These are phyloP conservation scores for Curvularia lunata DNA, from an alignment of 2,329 filamentous ascomycete species.

Conservation along the genomic window DNA sequence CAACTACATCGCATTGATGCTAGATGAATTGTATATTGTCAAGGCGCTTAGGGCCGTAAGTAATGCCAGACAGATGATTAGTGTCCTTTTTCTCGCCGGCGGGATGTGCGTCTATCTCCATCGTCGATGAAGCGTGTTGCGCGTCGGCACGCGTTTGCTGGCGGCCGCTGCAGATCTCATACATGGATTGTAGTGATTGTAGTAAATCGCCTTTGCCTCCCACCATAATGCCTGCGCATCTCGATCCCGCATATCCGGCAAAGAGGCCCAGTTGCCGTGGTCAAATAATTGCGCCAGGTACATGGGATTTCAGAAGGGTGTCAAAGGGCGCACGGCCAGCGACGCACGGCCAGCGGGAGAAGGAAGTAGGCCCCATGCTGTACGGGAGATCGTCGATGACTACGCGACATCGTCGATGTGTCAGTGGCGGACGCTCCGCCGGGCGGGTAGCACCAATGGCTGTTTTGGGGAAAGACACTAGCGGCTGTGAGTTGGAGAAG, in stretches of 20 bases:
- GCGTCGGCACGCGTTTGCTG: not conserved
- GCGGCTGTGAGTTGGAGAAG: not conserved
- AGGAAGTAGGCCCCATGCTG: not conserved
- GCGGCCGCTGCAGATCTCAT: not conserved
- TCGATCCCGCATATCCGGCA: not conserved
- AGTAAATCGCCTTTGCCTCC: not conserved
- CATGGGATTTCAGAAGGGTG: not conserved
- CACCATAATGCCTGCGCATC: not conserved
- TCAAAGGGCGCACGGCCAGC: not conserved
- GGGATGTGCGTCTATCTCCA: no score
- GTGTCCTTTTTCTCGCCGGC: no score
- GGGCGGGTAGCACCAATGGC: not conserved
- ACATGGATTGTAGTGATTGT: not conserved
- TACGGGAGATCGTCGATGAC: constrained; percentile 22
- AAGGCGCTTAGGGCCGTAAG: no score
- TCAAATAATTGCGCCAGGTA: constrained; percentile 34
- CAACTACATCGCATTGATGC: no score
- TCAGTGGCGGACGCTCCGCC: not conserved
- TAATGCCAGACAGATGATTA: no score
- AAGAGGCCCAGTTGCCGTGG: constrained; percentile 17
- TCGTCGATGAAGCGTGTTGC: not conserved
- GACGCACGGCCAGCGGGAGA: not conserved
- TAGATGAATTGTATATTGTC: no score
- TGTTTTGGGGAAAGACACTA: not conserved
- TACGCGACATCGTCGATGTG: constrained; percentile 17